These are phyloP conservation scores for Hydrangea macrophylla DNA, from an alignment of 148 eudicot genomes.

Conservation along the genomic window DNA sequence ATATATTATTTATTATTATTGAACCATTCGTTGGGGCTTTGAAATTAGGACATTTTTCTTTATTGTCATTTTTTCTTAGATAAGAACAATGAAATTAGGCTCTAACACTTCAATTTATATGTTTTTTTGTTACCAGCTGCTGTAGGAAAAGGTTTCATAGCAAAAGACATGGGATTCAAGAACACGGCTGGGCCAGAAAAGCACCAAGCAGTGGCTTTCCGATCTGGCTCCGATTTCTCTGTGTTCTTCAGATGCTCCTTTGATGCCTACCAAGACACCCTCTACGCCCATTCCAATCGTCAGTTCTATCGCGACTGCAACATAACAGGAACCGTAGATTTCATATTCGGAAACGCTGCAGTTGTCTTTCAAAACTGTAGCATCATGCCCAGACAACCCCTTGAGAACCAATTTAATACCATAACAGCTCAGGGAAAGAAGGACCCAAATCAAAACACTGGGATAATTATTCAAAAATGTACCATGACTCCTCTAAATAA, in stretches of 20 bases:
- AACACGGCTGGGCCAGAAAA: constrained; percentile 70
- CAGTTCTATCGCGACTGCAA: constrained; percentile 76
- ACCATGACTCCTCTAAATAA: constrained; percentile 30
- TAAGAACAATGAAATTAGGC: too few relatives aligned
- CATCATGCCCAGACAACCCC: constrained; percentile 58
- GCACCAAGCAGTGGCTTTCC: constrained; percentile 75
- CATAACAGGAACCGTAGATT: constrained; percentile 67
- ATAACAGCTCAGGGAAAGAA: constrained; percentile 79
- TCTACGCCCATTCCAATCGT: constrained; percentile 64
- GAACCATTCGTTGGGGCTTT: too few relatives aligned
- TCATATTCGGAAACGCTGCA: constrained; percentile 74
- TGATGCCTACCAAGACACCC: constrained; percentile 64
- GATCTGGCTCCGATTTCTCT: constrained; percentile 58
- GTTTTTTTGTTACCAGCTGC: constrained; percentile 42
- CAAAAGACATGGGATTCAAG: constrained; percentile 51
- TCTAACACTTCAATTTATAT: neutral
- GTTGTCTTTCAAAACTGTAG: constrained; percentile 66
- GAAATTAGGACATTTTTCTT: too few relatives aligned
- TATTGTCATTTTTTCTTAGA: too few relatives aligned
- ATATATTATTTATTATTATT: too few relatives aligned
- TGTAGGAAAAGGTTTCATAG: constrained; percentile 53
- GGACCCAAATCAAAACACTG: constrained; percentile 61
- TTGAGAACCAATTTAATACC: constrained; percentile 54
- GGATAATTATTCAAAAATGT: constrained; percentile 59
- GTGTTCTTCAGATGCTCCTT: constrained; percentile 51